Evolutionary conservation across 208 protist species (phyloP), one percentile per base, ranked within the genome.

Genomic region (Herpetomonas muscarum): DNA sequence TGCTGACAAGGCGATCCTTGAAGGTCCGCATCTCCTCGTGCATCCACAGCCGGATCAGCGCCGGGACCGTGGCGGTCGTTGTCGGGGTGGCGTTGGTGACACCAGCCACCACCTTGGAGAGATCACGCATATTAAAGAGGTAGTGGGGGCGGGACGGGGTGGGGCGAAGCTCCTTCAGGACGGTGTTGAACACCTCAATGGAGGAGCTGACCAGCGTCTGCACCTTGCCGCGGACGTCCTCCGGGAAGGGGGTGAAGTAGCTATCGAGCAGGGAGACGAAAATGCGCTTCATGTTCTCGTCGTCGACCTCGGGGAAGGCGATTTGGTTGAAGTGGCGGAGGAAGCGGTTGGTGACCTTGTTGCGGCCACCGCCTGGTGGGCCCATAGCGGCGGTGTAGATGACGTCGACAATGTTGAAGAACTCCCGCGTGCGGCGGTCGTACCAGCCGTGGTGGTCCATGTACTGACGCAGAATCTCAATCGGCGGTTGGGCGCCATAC

Each of bases 261-360:
- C 77, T 88, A 31, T 86, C 77, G n/a, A 99, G 67, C 63, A 99
- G 97, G 1, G 94, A 97, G 12, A 69, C 32, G 61, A 99, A 99
- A 65, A 99, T 99, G 59, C 76, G 81, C 36, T 79, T 83, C 74
- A 99, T 87, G 55, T 78, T 97, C n/a, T 93, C 90, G 67, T 98
- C 75, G 67, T 96, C 86, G 45, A 99, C 74, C 37, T 99, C 97
- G 3, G 93, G 86, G 67, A 99, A 98, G 22, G 87, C 79, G 36
- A 99, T 88, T n/a, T 98, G 74, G 76, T 99, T 98, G 76, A 99
- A 99, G 73, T 99, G 98, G 41, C 98, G 87, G 39, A 98, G 79
- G 65, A 99, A 97, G 15, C 98, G 85, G 51, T 97, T 88, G 30
- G 93, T 98, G 13, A 99, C 86, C 26, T 88, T 75, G 68, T 98